These are phyloP conservation scores for Geotrichum histeridarum DNA, from an alignment of 1,139 yeast genomes.

Conservation along the genomic window DNA sequence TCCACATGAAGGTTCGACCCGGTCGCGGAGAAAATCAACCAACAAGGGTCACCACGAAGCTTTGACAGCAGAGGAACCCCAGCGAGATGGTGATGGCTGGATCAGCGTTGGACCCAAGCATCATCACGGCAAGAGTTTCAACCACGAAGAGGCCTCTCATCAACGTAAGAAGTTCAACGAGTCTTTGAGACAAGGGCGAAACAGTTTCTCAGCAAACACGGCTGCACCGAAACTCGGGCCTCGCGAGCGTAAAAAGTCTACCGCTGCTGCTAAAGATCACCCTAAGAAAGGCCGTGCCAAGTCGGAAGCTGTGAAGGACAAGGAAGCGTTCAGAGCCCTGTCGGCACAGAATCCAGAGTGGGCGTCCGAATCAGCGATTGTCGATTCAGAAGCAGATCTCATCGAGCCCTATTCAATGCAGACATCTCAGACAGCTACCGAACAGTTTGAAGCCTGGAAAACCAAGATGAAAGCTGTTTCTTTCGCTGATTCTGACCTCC, in stretches of 20 bases:
- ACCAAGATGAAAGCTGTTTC: constrained; percentile 5
- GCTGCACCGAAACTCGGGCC: neutral
- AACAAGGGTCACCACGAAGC: neutral
- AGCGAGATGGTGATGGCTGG: constrained; percentile 35
- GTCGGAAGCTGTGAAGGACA: constrained; percentile 18
- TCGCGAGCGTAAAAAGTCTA: constrained; percentile 10
- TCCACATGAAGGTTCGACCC: neutral
- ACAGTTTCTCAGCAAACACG: constrained; percentile 7
- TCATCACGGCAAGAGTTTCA: constrained; percentile 22
- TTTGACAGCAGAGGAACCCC: constrained; percentile 4
- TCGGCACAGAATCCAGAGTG: constrained; percentile 11
- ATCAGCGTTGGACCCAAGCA: constrained; percentile 31
- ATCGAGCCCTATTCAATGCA: neutral
- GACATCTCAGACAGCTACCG: constrained; percentile 12
- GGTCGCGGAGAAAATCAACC: constrained; percentile 1
- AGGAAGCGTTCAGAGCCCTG: constrained; percentile 22
- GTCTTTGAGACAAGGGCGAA: constrained; percentile 8
- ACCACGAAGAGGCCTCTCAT: constrained; percentile 16
- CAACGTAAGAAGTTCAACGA: constrained; percentile 20
- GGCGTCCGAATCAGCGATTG: constrained; percentile 10
- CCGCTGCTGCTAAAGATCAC: constrained; percentile 18
- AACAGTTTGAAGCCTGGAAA: constrained; percentile 23
- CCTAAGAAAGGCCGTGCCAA: constrained; percentile 22
- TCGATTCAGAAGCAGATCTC: constrained; percentile 1
- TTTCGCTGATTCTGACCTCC: constrained; percentile 1